A percentile compares a stretch with the other conserved stretches of the same genome.
These are phyloP conservation scores for Thelonectria olida DNA, from an alignment of 2,329 filamentous ascomycete species.

Conservation along the genomic window DNA sequence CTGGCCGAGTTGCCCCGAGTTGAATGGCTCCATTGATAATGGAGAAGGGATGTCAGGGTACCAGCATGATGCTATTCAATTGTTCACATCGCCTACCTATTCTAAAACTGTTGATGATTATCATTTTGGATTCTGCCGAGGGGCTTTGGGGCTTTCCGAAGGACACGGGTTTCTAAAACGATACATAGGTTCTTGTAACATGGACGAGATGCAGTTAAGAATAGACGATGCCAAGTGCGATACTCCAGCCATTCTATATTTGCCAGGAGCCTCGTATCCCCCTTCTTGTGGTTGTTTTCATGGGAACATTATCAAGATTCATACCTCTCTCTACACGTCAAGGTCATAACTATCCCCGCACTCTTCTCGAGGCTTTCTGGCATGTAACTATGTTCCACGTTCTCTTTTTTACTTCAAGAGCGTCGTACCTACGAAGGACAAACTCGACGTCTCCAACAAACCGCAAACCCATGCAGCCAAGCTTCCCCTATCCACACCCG, in stretches of 20 bases:
- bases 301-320: conserved; percentile 21
- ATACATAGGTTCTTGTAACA: too few species aligned
- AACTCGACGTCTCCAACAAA: conserved; percentile 11
- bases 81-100: too few species aligned
- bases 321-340: conserved; percentile 14
- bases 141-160: too few species aligned
- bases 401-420: conserved; percentile 15
- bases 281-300: conserved; percentile 5
- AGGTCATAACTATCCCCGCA: conserved; percentile 6
- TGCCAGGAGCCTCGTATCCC: neutral
- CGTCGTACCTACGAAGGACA: conserved; percentile 14
- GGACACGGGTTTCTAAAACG: too few species aligned
- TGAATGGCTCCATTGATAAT: too few species aligned
- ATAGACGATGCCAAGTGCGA: neutral
- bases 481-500: conserved; percentile 10
- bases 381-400: conserved; percentile 12
- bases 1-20: too few species aligned
- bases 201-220: too few species aligned
- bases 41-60: too few species aligned
- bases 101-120: too few species aligned
- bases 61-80: too few species aligned
- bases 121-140: too few species aligned
- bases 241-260: neutral
- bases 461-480: conserved; percentile 9
- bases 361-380: conserved; percentile 2